Evolutionary conservation across 192 early-diverging fungal species (phyloP).

Genomic region (Podila epicladia): DNA sequence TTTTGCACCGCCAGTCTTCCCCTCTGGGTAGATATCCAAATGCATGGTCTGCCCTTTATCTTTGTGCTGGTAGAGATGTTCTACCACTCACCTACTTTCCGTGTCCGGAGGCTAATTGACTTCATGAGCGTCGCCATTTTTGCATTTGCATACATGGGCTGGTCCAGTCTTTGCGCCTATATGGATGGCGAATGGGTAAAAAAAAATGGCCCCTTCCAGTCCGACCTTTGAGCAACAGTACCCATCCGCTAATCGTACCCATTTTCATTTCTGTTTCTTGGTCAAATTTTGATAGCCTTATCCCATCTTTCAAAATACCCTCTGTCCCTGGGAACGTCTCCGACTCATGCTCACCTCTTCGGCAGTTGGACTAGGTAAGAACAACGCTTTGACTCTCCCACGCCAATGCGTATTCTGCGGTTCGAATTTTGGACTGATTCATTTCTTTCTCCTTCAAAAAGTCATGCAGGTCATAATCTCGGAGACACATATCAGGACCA

Average conservation of each 20-base stretch:
- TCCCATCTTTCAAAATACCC: constrained; percentile 26
- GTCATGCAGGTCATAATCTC: constrained; percentile 13
- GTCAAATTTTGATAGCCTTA: constrained; percentile 19
- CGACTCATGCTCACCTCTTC: constrained; percentile 1
- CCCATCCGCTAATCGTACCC: background rate
- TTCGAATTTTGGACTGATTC: background rate
- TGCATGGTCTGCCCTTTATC: constrained; percentile 36
- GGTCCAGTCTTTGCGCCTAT: constrained; percentile 36
- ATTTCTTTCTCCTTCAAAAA: background rate
- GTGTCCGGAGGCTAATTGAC: constrained; percentile 4
- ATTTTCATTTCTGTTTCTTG: background rate
- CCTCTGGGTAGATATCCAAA: constrained; percentile 32
- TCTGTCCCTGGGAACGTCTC: constrained; percentile 16
- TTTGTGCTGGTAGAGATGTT: constrained; percentile 29
- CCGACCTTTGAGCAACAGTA: background rate
- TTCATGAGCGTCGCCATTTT: background rate
- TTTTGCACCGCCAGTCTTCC: constrained; percentile 10
- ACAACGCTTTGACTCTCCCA: background rate
- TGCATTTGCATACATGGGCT: constrained; percentile 8
- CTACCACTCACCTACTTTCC: constrained; percentile 13
- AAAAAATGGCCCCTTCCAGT: background rate
- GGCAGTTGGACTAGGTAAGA: background rate
- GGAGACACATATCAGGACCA: constrained; percentile 17
- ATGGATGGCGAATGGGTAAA: constrained; percentile 41
- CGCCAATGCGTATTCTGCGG: background rate